phyloP scores from a whole-genome alignment of 495 filamentous ascomycete genomes.

The Penicillium goetzii region DNA sequence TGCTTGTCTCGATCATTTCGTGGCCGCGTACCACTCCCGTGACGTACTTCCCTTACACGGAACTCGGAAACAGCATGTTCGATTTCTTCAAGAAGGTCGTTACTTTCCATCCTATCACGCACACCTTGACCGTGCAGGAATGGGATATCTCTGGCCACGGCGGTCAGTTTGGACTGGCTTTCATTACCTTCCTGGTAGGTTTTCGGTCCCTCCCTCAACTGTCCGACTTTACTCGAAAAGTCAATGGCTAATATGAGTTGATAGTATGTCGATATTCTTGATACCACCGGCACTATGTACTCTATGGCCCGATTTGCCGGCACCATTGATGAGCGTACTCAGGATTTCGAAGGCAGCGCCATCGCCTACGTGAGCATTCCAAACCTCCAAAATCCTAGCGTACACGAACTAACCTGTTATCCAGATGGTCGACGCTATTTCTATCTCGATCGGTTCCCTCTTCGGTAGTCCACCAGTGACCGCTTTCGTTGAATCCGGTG shows the following conservation, averaged over 20 bases:
- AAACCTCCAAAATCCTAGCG: not conserved
- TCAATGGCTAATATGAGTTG: slow-evolving; percentile 9
- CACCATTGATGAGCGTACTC: slow-evolving; percentile 70
- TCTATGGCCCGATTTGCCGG: slow-evolving; percentile 81
- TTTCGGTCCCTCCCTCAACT: slow-evolving; percentile 10
- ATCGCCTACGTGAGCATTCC: slow-evolving; percentile 61
- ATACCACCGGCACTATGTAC: slow-evolving; percentile 77
- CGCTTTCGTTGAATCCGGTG: slow-evolving; percentile 81
- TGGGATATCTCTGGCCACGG: slow-evolving; percentile 69
- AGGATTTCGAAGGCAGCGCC: slow-evolving; percentile 79
- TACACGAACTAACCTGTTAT: not conserved
- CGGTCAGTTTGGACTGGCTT: slow-evolving; percentile 72
- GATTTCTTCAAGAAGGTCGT: slow-evolving; percentile 86
- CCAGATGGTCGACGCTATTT: slow-evolving; percentile 72
- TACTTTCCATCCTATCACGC: slow-evolving; percentile 73
- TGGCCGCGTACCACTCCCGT: slow-evolving; percentile 76
- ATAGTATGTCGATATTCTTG: slow-evolving; percentile 82
- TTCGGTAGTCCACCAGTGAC: slow-evolving; percentile 77
- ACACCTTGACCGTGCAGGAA: slow-evolving; percentile 65
- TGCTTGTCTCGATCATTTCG: slow-evolving; percentile 81
- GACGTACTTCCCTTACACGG: slow-evolving; percentile 76
- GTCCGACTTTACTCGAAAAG: not conserved
- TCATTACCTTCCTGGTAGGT: slow-evolving; percentile 68
- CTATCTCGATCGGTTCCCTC: slow-evolving; percentile 76
- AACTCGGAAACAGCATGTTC: slow-evolving; percentile 65